Conservation (phyloP, 2,329 filamentous ascomycete genomes). For the Verticillium isaacii region DNA sequence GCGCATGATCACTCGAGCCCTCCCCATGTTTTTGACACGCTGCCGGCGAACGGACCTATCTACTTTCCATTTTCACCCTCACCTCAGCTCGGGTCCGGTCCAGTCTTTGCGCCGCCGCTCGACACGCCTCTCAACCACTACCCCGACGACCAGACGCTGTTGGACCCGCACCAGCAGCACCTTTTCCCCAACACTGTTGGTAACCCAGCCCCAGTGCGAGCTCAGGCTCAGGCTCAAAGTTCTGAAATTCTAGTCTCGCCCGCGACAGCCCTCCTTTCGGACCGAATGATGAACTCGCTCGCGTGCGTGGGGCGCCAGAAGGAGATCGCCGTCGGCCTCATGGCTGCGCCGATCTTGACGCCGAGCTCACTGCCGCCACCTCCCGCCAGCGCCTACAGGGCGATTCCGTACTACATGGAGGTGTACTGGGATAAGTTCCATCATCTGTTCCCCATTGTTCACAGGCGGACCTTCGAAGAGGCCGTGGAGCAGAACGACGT, state of each 20-base stretch:
- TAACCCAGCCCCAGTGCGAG: conserved; percentile 42
- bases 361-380: conserved; percentile 27
- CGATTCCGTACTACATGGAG: conserved; percentile 45
- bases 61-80: conserved; percentile 23
- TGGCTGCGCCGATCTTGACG: conserved; percentile 30
- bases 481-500: conserved; percentile 34
- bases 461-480: conserved; percentile 39
- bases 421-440: conserved; percentile 50
- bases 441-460: conserved; percentile 43
- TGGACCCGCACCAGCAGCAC: conserved; percentile 28
- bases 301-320: conserved; percentile 35
- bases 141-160: conserved; percentile 28
- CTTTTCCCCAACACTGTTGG: conserved; percentile 38
- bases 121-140: conserved; percentile 30
- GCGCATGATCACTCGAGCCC: conserved; percentile 4
- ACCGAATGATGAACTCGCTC: conserved; percentile 27
- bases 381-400: conserved; percentile 25
- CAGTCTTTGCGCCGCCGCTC: conserved; percentile 27
- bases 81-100: conserved; percentile 18
- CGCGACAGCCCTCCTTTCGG: conserved; percentile 31
- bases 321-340: conserved; percentile 30
- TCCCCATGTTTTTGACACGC: conserved; percentile 16
- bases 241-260: conserved; percentile 45
- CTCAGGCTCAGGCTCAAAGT: conserved; percentile 36
- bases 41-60: conserved; percentile 17